Base-by-base conservation (phyloP, 2,329 filamentous ascomycete species). In the Nigrograna mackinnonii region DNA sequence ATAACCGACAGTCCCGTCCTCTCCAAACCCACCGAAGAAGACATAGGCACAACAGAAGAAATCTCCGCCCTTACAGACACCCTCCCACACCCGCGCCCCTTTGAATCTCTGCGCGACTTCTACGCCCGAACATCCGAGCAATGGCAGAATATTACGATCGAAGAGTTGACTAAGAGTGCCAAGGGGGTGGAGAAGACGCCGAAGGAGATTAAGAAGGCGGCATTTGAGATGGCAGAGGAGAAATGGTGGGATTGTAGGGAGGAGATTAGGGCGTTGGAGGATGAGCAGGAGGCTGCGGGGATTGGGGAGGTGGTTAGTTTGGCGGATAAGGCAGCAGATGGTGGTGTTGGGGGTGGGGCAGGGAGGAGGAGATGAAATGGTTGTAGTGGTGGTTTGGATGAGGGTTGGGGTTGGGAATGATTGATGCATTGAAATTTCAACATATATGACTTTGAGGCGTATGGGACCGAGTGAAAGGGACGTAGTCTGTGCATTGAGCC, bases 211-310 rank as follows among this genome's bases (percentile, higher is more conserved):
- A 91, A 95, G 68, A 87, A 91, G 59, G 85, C 84, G 64, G 94
- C 91, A 1, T 99, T 96, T 66, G 86, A 90, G 62, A 79, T 90
- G 51, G 91, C 91, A 30, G 94, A 99, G 70, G 88, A 91, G 72
- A 96, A 95, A 68, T 99, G 94, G 94, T 99, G 94, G 94, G 94
- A 96, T 76, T 91, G 87, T 64, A 82, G 94, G 57, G 94, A 99
- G 73, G 92, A 97, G 72, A 88, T 99, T 53, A 87, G 85, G 40
- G 87, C 84, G 5, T 70, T 97, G 61, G 94, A 99, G 71, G 92
- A 96, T 70, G 92, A 96, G 73, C 91, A 97, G 74, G 92, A 96
- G 70, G 91, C 88, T 36, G 89, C 91, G 22, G 91, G 94, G 7
- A 96, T 97, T 67, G 89, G 91, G 13, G 94, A 97, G 73, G 89